phyloP scores from a whole-genome alignment of 768 basidiomycete genomes.

The Kwoniella pini region DNA sequence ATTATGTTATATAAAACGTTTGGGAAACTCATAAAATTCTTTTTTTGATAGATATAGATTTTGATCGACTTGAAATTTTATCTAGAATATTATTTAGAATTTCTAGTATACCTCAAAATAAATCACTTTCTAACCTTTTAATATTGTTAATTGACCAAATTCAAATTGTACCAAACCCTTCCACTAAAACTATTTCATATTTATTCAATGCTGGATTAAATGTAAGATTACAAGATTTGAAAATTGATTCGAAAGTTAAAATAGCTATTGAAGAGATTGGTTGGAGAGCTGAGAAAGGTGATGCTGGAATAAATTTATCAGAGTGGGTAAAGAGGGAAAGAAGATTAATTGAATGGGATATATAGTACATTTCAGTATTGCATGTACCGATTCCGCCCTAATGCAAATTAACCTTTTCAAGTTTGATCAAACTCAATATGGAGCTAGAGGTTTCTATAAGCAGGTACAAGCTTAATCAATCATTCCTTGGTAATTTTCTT shows the following conservation, averaged over 20 bases:
- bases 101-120: constrained; percentile 3
- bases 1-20: not conserved
- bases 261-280: constrained; percentile 26
- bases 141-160: not conserved
- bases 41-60: constrained; percentile 4
- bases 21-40: not conserved
- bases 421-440: too few relatives aligned
- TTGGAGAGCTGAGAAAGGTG: constrained; percentile 17
- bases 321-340: constrained; percentile 32
- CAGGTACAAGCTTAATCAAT: too few relatives aligned
- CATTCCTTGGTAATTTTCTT: too few relatives aligned
- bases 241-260: not conserved
- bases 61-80: constrained; percentile 8
- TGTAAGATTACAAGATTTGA: not conserved
- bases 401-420: too few relatives aligned
- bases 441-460: too few relatives aligned
- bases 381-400: too few relatives aligned
- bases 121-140: not conserved
- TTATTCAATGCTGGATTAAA: constrained; percentile 31
- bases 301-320: constrained; percentile 15
- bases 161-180: not conserved
- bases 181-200: not conserved
- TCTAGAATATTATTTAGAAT: constrained; percentile 17
- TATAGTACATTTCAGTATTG: too few relatives aligned
- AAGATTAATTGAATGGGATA: constrained; percentile 19